phyloP scores from a whole-genome alignment of 352 stramenopile species.

The Globisporangium recalcitrans region DNA sequence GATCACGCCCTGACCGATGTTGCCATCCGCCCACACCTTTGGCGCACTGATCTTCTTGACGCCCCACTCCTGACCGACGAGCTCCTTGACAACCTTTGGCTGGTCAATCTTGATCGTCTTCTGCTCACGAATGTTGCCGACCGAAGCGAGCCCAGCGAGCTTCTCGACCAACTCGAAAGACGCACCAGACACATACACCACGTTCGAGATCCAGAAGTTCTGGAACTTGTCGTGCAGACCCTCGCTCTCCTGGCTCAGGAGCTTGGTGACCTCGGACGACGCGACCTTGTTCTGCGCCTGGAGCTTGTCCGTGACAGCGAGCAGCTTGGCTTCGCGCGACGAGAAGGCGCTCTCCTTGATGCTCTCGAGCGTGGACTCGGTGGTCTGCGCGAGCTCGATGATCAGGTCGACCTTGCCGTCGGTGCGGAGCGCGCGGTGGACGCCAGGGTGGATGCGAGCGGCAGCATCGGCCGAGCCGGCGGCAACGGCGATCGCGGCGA shows the following conservation, averaged over 20 bases:
- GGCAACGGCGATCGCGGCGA: background rate
- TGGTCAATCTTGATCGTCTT: background rate
- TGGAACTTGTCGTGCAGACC: conserved; percentile 8
- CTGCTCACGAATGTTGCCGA: conserved; percentile 17
- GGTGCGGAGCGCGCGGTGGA: background rate
- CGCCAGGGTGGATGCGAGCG: background rate
- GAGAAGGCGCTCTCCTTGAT: too few species aligned
- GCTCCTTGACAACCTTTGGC: background rate
- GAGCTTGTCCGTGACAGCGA: too few species aligned
- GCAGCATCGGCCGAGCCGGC: background rate
- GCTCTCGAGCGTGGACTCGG: too few species aligned
- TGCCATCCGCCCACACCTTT: conserved; percentile 15
- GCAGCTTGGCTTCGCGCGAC: too few species aligned
- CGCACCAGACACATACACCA: conserved; percentile 14
- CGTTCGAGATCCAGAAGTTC: conserved; percentile 26
- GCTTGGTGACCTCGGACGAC: too few species aligned
- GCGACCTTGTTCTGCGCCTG: too few species aligned
- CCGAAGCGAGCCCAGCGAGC: conserved; percentile 7
- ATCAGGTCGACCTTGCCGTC: background rate
- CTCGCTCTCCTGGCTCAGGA: too few species aligned
- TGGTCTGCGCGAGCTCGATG: background rate
- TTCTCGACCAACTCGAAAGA: conserved; percentile 21
- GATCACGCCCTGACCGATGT: conserved; percentile 16
- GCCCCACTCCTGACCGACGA: conserved; percentile 15
- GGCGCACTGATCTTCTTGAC: conserved; percentile 13